A percentile compares a stretch with the other conserved stretches of the same genome.
Conservation (phyloP, 305 asterid species). For the Fraxinus platypoda region DNA sequence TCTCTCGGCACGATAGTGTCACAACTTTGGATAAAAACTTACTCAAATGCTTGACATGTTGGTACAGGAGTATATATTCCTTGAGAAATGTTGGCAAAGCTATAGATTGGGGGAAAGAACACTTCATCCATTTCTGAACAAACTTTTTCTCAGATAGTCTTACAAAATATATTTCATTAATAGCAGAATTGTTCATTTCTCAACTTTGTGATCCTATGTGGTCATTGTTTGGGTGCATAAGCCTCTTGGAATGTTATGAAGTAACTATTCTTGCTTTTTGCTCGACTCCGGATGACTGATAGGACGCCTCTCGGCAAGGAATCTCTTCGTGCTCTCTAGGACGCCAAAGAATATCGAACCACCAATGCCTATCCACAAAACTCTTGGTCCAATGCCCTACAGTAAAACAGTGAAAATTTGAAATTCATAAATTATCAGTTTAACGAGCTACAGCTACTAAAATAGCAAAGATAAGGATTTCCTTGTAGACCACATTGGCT, state of each 20-base stretch:
- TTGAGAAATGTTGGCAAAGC: background rate
- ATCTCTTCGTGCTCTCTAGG: slow-evolving; percentile 75
- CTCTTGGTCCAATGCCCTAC: slow-evolving; percentile 93
- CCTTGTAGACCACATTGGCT: background rate
- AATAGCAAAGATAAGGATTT: background rate
- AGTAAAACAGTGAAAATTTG: background rate
- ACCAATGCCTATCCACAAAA: slow-evolving; percentile 96
- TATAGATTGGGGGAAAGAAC: background rate
- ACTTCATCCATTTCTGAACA: background rate
- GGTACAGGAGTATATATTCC: background rate
- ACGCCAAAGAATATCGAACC: slow-evolving; percentile 96
- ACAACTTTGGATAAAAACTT: background rate
- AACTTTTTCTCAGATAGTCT: background rate
- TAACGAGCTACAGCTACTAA: background rate
- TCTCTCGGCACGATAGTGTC: background rate
- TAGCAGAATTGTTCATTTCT: background rate
- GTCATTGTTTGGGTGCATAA: background rate
- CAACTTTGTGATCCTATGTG: slow-evolving; percentile 4
- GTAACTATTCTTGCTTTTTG: slow-evolving; percentile 36
- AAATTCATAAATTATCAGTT: background rate
- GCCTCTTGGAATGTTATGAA: slow-evolving; percentile 11
- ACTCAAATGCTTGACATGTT: background rate
- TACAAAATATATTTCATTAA: slow-evolving; percentile 6
- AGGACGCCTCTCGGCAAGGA: slow-evolving; percentile 63
- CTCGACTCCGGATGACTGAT: slow-evolving; percentile 23